phyloP scores from a whole-genome alignment of 192 early-diverging fungal species.

The Mortierella hygrophila region DNA sequence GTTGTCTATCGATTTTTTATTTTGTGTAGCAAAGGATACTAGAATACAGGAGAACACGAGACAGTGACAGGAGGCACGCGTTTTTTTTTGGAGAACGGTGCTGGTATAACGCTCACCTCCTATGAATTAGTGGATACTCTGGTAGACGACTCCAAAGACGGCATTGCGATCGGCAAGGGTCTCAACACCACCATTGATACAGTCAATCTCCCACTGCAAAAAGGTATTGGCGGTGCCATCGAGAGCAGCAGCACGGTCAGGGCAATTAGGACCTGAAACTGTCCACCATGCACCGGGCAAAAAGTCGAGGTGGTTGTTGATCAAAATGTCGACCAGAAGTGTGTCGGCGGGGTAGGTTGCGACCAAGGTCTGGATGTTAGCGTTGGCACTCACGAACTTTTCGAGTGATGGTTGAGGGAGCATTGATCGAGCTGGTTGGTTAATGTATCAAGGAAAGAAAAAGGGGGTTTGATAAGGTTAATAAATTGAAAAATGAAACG shows the following conservation, averaged over 20 bases:
- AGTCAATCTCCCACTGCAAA: conserved; percentile 23
- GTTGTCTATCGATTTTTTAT: too few relatives aligned
- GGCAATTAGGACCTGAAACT: conserved; percentile 28
- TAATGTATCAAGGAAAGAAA: not conserved
- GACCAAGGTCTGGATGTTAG: conserved; percentile 18
- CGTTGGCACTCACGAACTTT: conserved; percentile 31
- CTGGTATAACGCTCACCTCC: not conserved
- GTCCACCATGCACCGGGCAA: conserved; percentile 50
- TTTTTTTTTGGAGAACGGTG: not conserved
- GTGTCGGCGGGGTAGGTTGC: conserved; percentile 12
- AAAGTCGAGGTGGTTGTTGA: conserved; percentile 31
- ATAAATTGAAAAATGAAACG: not conserved
- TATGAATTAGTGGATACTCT: not conserved
- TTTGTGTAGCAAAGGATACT: too few relatives aligned
- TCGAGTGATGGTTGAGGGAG: conserved; percentile 23
- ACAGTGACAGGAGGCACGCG: too few relatives aligned
- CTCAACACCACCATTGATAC: conserved; percentile 31
- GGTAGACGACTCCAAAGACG: conserved; percentile 16
- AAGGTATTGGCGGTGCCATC: conserved; percentile 12
- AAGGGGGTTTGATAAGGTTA: not conserved
- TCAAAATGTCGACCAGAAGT: conserved; percentile 23
- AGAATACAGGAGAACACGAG: too few relatives aligned
- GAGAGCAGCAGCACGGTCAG: conserved; percentile 9
- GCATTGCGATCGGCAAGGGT: conserved; percentile 11
- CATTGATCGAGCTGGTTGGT: conserved; percentile 33